phyloP scores from a whole-genome alignment of 2,329 filamentous ascomycete species.

The Atkinsonella texensis region DNA sequence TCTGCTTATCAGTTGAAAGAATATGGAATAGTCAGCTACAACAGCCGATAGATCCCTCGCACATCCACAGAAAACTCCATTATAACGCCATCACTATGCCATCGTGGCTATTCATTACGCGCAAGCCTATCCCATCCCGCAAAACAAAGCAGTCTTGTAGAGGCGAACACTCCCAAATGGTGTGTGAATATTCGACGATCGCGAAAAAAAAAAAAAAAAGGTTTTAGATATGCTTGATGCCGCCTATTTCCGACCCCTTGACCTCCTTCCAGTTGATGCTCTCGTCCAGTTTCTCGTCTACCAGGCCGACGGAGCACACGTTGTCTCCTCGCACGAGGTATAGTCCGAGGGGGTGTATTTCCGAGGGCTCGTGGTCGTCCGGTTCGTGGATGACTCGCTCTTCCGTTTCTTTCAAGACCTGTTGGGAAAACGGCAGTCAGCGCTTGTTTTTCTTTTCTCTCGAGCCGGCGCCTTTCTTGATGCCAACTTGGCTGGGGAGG shows the following conservation, averaged over 20 bases:
- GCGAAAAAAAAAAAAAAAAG: background rate
- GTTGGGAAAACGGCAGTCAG: background rate
- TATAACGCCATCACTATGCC: slow-evolving; percentile 10
- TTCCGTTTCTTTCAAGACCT: slow-evolving; percentile 70
- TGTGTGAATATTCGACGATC: too few species aligned
- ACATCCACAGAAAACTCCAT: slow-evolving; percentile 1
- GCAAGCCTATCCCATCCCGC: background rate
- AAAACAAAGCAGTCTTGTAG: background rate
- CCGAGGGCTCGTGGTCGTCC: slow-evolving; percentile 72
- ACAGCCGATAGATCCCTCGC: background rate
- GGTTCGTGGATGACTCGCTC: slow-evolving; percentile 82
- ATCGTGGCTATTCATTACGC: background rate
- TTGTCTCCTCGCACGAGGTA: slow-evolving; percentile 93
- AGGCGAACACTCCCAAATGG: background rate
- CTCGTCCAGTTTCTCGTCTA: slow-evolving; percentile 79
- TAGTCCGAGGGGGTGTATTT: slow-evolving; percentile 70
- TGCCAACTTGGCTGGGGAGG: background rate
- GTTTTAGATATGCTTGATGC: slow-evolving; percentile 59
- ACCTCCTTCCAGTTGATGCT: slow-evolving; percentile 93
- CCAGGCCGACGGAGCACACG: slow-evolving; percentile 77
- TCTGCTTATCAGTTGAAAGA: background rate
- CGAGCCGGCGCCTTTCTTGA: background rate
- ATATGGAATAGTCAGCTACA: background rate
- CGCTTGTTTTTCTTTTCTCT: background rate
- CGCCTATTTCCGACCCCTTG: slow-evolving; percentile 69